Evolutionary conservation across 2,329 filamentous ascomycete genomes (phyloP).

Genomic region (Neophaeococcomyces aloes): DNA sequence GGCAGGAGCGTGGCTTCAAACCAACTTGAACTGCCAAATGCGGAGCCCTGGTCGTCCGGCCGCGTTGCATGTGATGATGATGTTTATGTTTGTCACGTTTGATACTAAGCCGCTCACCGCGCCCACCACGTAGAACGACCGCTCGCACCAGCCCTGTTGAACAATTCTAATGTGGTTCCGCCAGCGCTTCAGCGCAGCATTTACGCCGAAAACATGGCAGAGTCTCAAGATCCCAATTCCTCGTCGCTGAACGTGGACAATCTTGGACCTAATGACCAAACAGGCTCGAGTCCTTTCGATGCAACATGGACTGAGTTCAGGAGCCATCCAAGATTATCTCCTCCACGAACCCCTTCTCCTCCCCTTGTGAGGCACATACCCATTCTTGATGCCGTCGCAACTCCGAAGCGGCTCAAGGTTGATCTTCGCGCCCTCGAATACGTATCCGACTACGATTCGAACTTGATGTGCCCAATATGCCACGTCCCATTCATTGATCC

Average conservation of each 20-base stretch:
- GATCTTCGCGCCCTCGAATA: constrained; percentile 51
- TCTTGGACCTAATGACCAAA: constrained; percentile 8
- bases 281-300: constrained; percentile 15
- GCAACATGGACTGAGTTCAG: constrained; percentile 20
- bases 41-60: too few relatives aligned
- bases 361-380: background rate
- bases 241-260: background rate
- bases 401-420: constrained; percentile 4
- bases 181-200: too few relatives aligned
- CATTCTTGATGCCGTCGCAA: background rate
- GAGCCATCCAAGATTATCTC: constrained; percentile 16
- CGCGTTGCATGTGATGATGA: too few relatives aligned
- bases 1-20: too few relatives aligned
- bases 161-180: background rate
- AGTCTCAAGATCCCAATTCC: background rate
- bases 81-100: too few relatives aligned
- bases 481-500: constrained; percentile 52
- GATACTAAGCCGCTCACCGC: too few relatives aligned
- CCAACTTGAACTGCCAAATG: too few relatives aligned
- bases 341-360: constrained; percentile 13
- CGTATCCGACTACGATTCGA: constrained; percentile 45
- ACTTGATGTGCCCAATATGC: constrained; percentile 55
- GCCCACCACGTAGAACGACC: background rate
- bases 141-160: background rate
- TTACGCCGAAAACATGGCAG: constrained; percentile 1